phyloP scores from a whole-genome alignment of 73 alveolate genomes.

The Blepharisma japonicum region DNA sequence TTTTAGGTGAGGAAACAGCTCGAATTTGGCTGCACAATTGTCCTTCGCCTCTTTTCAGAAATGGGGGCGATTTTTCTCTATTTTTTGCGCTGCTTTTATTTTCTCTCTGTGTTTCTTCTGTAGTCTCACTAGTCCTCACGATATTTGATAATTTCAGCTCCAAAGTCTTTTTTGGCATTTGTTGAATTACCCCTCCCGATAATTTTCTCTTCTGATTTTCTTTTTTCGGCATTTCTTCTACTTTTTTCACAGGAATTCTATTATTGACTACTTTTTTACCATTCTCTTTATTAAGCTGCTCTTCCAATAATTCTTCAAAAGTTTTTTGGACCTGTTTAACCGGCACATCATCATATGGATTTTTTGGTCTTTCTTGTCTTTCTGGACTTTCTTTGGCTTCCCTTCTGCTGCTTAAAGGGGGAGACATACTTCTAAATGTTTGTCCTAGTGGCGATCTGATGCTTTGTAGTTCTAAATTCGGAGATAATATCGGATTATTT shows the following conservation, averaged over 20 bases:
- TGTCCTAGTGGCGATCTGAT: background rate
- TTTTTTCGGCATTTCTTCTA: background rate
- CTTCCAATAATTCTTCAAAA: conserved; percentile 29
- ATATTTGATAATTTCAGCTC: background rate
- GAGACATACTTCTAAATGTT: background rate
- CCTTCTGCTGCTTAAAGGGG: no score
- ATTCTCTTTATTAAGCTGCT: background rate
- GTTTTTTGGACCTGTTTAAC: conserved; percentile 9
- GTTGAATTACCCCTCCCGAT: background rate
- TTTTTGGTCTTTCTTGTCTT: background rate
- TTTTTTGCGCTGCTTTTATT: background rate
- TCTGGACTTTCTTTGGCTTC: background rate
- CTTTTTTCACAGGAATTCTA: no score
- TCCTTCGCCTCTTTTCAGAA: conserved; percentile 17
- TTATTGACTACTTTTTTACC: background rate
- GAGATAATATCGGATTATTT: no score
- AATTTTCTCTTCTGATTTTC: background rate
- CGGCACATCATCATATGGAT: conserved; percentile 31
- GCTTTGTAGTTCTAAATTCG: no score
- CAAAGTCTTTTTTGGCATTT: background rate
- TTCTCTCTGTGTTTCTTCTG: background rate
- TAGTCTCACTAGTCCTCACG: background rate
- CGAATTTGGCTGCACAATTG: background rate
- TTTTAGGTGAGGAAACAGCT: conserved; percentile 3
- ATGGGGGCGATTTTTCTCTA: background rate